A percentile compares a stretch with the other conserved stretches of the same genome.
Conservation (phyloP, 176 grass and related monocot genomes). For the Oryza brachyantha region DNA sequence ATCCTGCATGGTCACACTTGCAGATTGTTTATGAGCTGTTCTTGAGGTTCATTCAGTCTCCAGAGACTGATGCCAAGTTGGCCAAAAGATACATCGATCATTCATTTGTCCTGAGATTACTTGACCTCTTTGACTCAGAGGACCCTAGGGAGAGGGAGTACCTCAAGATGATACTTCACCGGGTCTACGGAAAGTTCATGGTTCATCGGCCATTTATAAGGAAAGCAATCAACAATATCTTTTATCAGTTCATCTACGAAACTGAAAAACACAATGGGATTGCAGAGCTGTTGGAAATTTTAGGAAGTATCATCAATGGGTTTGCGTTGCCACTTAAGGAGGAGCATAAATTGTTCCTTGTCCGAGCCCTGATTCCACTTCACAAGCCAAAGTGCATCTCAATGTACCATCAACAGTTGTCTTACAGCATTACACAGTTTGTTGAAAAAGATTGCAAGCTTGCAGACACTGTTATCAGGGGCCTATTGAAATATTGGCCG, state of each 20-base stretch:
- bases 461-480: constrained; percentile 76
- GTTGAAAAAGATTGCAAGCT: constrained; percentile 88
- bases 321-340: constrained; percentile 89
- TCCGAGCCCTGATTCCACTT: constrained; percentile 69
- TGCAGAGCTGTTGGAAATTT: constrained; percentile 78
- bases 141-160: constrained; percentile 85
- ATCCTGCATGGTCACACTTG: constrained; percentile 73
- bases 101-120: constrained; percentile 69
- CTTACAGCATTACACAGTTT: constrained; percentile 80
- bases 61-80: constrained; percentile 76
- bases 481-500: constrained; percentile 86
- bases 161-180: constrained; percentile 84
- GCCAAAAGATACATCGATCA: constrained; percentile 81
- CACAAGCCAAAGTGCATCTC: constrained; percentile 73
- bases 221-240: constrained; percentile 85
- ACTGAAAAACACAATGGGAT: constrained; percentile 88
- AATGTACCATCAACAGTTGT: constrained; percentile 75
- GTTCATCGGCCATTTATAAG: constrained; percentile 77
- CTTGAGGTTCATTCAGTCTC: constrained; percentile 76
- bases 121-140: constrained; percentile 87
- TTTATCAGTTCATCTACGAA: constrained; percentile 90
- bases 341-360: constrained; percentile 82
- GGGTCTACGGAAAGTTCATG: constrained; percentile 95
- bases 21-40: constrained; percentile 89
- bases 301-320: constrained; percentile 84